Evolutionary conservation across 768 basidiomycete species (phyloP).

Genomic region (Obba rivulosa): DNA sequence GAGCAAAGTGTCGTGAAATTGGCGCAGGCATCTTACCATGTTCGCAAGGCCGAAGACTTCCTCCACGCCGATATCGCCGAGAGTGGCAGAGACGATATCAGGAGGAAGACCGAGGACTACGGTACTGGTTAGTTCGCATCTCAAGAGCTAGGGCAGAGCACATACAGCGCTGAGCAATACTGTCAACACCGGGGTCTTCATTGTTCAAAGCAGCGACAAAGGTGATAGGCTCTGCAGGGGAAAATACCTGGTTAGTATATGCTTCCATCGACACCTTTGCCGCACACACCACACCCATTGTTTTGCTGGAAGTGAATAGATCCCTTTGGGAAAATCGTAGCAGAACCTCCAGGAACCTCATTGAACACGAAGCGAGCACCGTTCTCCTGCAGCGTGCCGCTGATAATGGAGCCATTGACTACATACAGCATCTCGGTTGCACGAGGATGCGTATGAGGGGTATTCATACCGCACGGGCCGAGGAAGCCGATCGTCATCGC

Average conservation of each 20-base stretch:
- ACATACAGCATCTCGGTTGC: conserved; percentile 29
- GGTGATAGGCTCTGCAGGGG: conserved; percentile 13
- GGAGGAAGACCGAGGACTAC: conserved; percentile 25
- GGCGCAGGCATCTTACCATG: conserved; percentile 11
- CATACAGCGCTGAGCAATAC: conserved; percentile 24
- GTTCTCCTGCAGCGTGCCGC: conserved; percentile 25
- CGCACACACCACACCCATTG: conserved; percentile 14
- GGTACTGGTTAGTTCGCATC: not conserved
- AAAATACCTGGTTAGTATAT: not conserved
- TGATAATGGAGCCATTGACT: conserved; percentile 23
- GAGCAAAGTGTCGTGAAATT: not conserved
- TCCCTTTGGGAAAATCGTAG: conserved; percentile 22
- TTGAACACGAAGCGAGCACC: conserved; percentile 24
- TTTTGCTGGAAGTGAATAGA: conserved; percentile 27
- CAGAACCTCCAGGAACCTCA: conserved; percentile 16
- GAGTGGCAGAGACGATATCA: conserved; percentile 22
- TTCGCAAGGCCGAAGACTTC: conserved; percentile 20
- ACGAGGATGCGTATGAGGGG: conserved; percentile 30
- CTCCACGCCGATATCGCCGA: conserved; percentile 24
- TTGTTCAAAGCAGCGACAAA: conserved; percentile 25
- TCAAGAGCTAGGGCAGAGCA: not conserved
- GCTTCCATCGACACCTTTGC: not conserved
- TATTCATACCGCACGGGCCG: conserved; percentile 30
- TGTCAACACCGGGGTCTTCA: conserved; percentile 22
- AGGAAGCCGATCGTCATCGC: conserved; percentile 24